Evolutionary conservation across 805 yeast species (phyloP).

Genomic region (Teunomyces panamensis): DNA sequence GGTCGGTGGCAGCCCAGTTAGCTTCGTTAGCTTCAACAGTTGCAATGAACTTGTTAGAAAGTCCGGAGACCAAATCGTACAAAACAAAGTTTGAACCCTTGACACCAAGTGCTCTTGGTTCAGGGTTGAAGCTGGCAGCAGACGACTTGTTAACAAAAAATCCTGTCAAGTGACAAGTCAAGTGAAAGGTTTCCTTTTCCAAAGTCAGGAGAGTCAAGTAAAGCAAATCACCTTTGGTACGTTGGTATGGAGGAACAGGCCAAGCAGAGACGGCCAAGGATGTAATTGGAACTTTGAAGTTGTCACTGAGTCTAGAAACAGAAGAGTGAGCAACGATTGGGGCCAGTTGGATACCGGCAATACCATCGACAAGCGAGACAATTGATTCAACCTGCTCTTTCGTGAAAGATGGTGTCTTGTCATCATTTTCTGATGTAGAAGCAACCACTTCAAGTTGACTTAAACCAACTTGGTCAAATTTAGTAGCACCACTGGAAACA

Average conservation of each 20-base stretch:
- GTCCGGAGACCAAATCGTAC: conserved; percentile 54
- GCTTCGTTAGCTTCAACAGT: conserved; percentile 53
- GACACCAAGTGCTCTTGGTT: conserved; percentile 39
- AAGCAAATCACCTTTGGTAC: conserved; percentile 70
- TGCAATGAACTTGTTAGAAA: conserved; percentile 61
- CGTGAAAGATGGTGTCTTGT: conserved; percentile 11
- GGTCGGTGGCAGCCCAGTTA: conserved; percentile 36
- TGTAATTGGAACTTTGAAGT: conserved; percentile 51
- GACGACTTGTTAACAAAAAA: conserved; percentile 75
- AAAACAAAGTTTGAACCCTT: conserved; percentile 48
- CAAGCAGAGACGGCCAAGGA: conserved; percentile 65
- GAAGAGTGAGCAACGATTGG: conserved; percentile 17
- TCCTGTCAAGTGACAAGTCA: conserved; percentile 78
- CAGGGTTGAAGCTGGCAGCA: conserved; percentile 66
- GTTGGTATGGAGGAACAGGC: conserved; percentile 69
- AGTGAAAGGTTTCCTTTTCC: conserved; percentile 75
- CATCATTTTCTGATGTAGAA: conserved; percentile 7
- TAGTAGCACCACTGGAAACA: conserved; percentile 49
- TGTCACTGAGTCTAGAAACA: conserved; percentile 24
- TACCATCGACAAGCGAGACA: conserved; percentile 6
- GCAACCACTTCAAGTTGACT: conserved; percentile 14
- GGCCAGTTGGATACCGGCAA: conserved; percentile 10
- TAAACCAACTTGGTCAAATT: conserved; percentile 42
- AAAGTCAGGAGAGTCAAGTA: conserved; percentile 74
- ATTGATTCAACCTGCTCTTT: conserved; percentile 25